These are phyloP conservation scores for Stentor roeselii DNA, from an alignment of 73 alveolate species.

Conservation along the genomic window DNA sequence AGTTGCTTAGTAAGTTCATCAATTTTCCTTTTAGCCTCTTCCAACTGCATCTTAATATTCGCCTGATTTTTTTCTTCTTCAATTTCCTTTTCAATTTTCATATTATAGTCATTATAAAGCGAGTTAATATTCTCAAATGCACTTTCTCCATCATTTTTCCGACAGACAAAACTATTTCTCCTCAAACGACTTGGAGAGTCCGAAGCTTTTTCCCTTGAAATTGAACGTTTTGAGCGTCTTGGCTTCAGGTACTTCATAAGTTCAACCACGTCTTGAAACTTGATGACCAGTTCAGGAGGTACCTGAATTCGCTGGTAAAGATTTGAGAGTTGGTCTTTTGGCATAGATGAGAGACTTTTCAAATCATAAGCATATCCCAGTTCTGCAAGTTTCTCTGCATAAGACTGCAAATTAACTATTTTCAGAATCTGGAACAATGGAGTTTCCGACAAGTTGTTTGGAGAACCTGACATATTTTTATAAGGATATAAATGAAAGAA, in stretches of 20 bases:
- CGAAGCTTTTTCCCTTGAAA: not conserved
- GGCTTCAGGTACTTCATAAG: slow-evolving; percentile 24
- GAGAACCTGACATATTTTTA: not conserved
- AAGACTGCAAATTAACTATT: slow-evolving; percentile 14
- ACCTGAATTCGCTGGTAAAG: slow-evolving; percentile 22
- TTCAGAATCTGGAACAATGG: slow-evolving; percentile 23
- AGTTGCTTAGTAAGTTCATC: slow-evolving; percentile 20
- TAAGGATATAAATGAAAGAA: not conserved
- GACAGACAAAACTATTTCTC: not conserved
- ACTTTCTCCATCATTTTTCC: not conserved
- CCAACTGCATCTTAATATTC: slow-evolving; percentile 28
- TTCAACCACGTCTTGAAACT: slow-evolving; percentile 17
- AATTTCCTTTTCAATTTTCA: not conserved
- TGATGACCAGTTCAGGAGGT: slow-evolving; percentile 38
- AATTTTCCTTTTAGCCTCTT: slow-evolving; percentile 17
- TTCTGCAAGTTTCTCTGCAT: slow-evolving; percentile 33
- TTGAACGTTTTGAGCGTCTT: slow-evolving; percentile 4
- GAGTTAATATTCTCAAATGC: not conserved
- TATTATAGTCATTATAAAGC: not conserved
- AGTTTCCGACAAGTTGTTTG: not conserved
- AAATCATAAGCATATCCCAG: slow-evolving; percentile 47
- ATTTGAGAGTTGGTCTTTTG: slow-evolving; percentile 25
- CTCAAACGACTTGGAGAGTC: not conserved
- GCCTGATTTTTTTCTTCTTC: slow-evolving; percentile 5
- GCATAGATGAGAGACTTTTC: slow-evolving; percentile 18